Evolutionary conservation across 2,329 filamentous ascomycete genomes (phyloP), one percentile per base, ranked within the genome.

Genomic region (Macrophomina pseudophaseolina): DNA sequence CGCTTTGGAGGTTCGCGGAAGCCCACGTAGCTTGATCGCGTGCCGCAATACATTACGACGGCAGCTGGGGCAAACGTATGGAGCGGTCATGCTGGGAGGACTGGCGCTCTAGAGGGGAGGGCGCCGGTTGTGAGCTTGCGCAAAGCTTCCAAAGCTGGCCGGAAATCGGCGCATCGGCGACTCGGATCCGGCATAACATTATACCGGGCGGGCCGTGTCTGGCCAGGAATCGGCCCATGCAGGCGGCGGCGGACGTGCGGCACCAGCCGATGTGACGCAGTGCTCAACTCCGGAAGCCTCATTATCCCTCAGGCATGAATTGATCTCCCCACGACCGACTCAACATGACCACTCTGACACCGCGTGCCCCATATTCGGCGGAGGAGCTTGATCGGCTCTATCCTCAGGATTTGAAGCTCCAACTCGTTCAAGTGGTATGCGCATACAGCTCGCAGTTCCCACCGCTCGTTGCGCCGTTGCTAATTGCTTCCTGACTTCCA

Each of bases 321-420:
- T n/a, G 18, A 5, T 28, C 16, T 63, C 32, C 28, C 32, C 59
- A 28, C 11, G 30, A 38, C 46, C 9, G n/a, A 54, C 8, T 40
- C 33, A 9, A n/a, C 18, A 98, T 98, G 94, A 91, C 94, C 12
- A 90, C 90, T 48, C 85, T 97, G 52, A 80, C 85, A 52, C 92
- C 92, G 58, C 88, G 92, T 66, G 82, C 86, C 66, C 88, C 92
- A 0, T 98, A 98, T 81, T 89, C 90, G 52, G 82, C 89, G 71
- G 89, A 92, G 68, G 94, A 98, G 85, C 87, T 98, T 59, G 83
- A 86, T 51, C 83, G 84, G 73, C 88, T 98, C 67, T 99, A 97
- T 81, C 95, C 95, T 0, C 80, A 88, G 65, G 83, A 86, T 52
- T 84, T 99, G 67, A 86, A 94, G 76, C 87, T 99, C 42, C 91